These are phyloP conservation scores for Phlebiopsis gigantea DNA, from an alignment of 768 basidiomycete species.

Conservation along the genomic window DNA sequence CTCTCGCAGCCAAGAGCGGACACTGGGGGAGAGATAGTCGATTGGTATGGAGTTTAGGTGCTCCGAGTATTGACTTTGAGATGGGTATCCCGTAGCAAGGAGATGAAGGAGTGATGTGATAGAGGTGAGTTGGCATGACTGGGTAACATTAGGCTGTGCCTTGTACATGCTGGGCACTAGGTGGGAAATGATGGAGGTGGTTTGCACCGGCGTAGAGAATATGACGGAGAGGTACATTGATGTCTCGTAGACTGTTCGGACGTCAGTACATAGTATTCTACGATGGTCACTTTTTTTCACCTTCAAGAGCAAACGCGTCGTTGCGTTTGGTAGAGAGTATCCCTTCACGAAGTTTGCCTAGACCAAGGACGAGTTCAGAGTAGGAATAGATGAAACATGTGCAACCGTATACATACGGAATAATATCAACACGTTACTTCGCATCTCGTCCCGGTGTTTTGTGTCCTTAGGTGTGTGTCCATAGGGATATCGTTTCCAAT, in stretches of 20 bases:
- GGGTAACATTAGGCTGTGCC: constrained; percentile 20
- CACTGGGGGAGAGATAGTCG: constrained; percentile 32
- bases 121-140: constrained; percentile 26
- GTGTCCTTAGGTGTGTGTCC: constrained; percentile 6
- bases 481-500: constrained; percentile 36
- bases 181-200: constrained; percentile 54
- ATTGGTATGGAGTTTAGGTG: constrained; percentile 37
- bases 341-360: constrained; percentile 77
- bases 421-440: constrained; percentile 68
- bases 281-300: constrained; percentile 29
- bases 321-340: constrained; percentile 52
- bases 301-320: constrained; percentile 65
- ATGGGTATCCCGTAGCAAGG: constrained; percentile 55
- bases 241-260: constrained; percentile 59
- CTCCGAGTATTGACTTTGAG: too few species aligned
- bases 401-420: too few species aligned
- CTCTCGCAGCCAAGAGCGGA: constrained; percentile 45
- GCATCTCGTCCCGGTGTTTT: constrained; percentile 39
- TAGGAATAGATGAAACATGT: too few species aligned
- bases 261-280: background rate
- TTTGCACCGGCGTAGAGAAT: constrained; percentile 58
- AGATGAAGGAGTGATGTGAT: constrained; percentile 55
- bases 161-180: constrained; percentile 49
- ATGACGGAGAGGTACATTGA: constrained; percentile 61
- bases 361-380: background rate